Base-by-base conservation (phyloP, 805 yeast genomes). In the Wickerhamiella bombiphila region DNA sequence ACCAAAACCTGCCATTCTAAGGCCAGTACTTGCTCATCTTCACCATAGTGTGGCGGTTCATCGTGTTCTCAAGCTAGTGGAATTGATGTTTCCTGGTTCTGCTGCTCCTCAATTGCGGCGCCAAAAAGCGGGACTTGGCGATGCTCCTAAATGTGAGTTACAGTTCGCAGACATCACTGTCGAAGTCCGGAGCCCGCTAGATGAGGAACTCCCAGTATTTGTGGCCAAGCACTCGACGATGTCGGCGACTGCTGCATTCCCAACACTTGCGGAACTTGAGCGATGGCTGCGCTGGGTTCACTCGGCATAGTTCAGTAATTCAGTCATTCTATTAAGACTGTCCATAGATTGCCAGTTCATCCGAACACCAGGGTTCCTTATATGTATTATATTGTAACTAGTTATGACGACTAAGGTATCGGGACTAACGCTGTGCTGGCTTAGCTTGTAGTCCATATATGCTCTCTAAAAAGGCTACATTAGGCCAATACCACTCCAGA, bases 181-280 rank as follows among this genome's bases (percentile, higher is more conserved):
- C 5, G 32, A 33, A 19, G 50, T 53, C 13, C 43, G 44, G 24
- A 33, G 35, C 4, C 53, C 54, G n/a, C 42, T 50, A 15, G 48
- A 42, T 16, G 44, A 43, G 3, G 49, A 37, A 9, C 34, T 36
- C 5, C 49, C 53, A 14, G 33, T 29, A 15, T 44, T 34, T 18
- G 33, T 35, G 11, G 43, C 36, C 1, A 24, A 36, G 19, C 25
- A 22, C 33, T 30, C 33, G 19, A 16, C 33, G 14, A n/a, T n/a
- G n/a, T 16, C 33, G 13, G 11, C 22, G 11, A 9, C 11, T 17
- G 47, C 54, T 2, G 45, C 44, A 1, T 47, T 58, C 32, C 52
- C 53, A 40, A 60, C 57, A 34, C 43, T 56, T 22, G 44, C 48
- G 6, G 63, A 58, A 43, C 46, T 58, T 8, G 63, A 58, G 40